Conservation (phyloP, 805 yeast species). For the Ogataea methylovora region DNA sequence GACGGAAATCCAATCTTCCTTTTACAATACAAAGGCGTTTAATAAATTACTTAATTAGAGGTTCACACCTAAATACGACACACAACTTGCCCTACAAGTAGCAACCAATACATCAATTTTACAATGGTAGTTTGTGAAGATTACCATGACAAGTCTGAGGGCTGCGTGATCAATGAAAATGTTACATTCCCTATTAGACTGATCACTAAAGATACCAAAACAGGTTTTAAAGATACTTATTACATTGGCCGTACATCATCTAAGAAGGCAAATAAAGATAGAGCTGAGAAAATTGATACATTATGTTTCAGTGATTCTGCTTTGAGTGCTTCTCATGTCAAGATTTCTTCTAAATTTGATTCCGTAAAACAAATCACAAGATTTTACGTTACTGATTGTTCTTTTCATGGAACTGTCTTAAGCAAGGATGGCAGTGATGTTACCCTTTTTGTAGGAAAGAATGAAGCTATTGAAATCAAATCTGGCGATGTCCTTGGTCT, state of each 20-base stretch:
- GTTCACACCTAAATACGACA: no score
- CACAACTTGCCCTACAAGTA: no score
- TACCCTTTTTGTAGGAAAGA: background rate
- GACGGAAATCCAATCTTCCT: no score
- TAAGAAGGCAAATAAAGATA: conserved; percentile 2
- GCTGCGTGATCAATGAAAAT: no score
- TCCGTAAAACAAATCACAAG: background rate
- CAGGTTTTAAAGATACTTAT: no score
- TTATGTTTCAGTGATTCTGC: conserved; percentile 16
- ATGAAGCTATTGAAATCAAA: conserved; percentile 1
- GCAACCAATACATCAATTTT: no score
- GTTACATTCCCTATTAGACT: no score
- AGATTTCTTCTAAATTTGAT: conserved; percentile 4
- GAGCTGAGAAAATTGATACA: conserved; percentile 4
- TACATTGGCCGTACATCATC: conserved; percentile 18
- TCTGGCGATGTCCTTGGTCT: conserved; percentile 18
- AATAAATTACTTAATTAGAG: no score
- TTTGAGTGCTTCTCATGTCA: conserved; percentile 16
- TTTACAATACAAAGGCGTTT: no score
- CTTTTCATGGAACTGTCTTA: conserved; percentile 1
- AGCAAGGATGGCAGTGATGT: background rate
- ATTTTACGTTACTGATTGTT: background rate
- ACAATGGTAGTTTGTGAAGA: no score
- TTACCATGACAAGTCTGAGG: no score
- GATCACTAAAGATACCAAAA: no score